A percentile compares a stretch with the other conserved stretches of the same genome.
phyloP scores from a whole-genome alignment of 768 basidiomycete species.

The Agaricus subrufescens region DNA sequence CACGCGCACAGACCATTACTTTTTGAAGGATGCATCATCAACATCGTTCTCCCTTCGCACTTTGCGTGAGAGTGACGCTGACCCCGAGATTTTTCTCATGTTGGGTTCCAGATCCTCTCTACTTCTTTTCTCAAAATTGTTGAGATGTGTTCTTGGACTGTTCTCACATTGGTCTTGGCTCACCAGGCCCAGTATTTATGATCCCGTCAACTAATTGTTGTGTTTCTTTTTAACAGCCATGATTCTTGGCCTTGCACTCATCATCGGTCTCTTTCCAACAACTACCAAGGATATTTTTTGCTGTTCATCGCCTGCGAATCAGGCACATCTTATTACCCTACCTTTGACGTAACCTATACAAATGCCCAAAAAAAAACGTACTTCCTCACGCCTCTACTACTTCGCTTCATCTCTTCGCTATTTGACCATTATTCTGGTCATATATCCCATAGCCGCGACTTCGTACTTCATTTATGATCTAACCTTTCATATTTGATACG shows the following conservation, averaged over 20 bases:
- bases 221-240: slow-evolving; percentile 3
- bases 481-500: slow-evolving; percentile 15
- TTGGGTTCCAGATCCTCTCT: too few species aligned
- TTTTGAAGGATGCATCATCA: slow-evolving; percentile 5
- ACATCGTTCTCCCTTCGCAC: neutral
- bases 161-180: slow-evolving; percentile 4
- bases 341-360: slow-evolving; percentile 1
- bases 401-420: slow-evolving; percentile 29
- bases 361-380: slow-evolving; percentile 10
- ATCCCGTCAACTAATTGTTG: slow-evolving; percentile 10
- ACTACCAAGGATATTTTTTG: slow-evolving; percentile 8
- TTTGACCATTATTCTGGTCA: slow-evolving; percentile 21
- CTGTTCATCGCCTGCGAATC: neutral
- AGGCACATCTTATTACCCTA: slow-evolving; percentile 11
- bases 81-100: neutral
- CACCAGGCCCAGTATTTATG: slow-evolving; percentile 10
- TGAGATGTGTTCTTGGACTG: slow-evolving; percentile 13
- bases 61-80: slow-evolving; percentile 1
- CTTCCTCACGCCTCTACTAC: slow-evolving; percentile 19
- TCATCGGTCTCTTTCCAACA: slow-evolving; percentile 3
- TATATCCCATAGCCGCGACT: slow-evolving; percentile 4
- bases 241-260: slow-evolving; percentile 2
- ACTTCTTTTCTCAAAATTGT: slow-evolving; percentile 5
- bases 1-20: neutral
- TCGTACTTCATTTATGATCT: slow-evolving; percentile 13